phyloP scores from a whole-genome alignment of 352 stramenopile genomes.

The Phytophthora niederhauseri region DNA sequence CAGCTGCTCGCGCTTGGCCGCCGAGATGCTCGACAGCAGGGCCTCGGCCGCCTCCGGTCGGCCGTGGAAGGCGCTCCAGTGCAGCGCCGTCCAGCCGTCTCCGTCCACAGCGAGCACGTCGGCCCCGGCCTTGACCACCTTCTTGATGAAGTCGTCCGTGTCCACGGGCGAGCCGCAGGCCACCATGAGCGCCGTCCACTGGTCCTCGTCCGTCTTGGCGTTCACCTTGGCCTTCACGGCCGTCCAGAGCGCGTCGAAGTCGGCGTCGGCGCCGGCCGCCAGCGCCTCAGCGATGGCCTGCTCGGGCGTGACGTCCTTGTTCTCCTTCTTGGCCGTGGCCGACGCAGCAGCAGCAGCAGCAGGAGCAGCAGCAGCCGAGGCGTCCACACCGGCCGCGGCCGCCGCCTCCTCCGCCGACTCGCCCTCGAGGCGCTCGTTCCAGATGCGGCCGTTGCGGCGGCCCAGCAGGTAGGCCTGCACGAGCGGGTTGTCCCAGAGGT shows the following conservation, averaged over 20 bases:
- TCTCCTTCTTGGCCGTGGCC: constrained; percentile 32
- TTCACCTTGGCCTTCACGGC: constrained; percentile 66
- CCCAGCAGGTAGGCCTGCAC: constrained; percentile 82
- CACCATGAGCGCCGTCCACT: constrained; percentile 87
- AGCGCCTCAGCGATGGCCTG: constrained; percentile 70
- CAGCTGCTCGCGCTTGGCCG: constrained; percentile 47
- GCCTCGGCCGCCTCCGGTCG: constrained; percentile 70
- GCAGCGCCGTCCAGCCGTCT: constrained; percentile 83
- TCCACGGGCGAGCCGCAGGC: constrained; percentile 81
- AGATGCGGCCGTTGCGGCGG: constrained; percentile 65
- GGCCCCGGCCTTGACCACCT: constrained; percentile 59
- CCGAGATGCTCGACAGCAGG: constrained; percentile 52
- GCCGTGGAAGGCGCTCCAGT: constrained; percentile 87
- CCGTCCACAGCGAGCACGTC: constrained; percentile 70
- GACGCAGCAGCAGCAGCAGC: constrained; percentile 6
- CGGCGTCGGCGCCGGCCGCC: constrained; percentile 64
- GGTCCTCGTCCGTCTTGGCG: constrained; percentile 71
- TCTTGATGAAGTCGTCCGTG: constrained; percentile 81
- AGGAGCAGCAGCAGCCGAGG: constrained; percentile 9
- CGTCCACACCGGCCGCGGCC: constrained; percentile 23
- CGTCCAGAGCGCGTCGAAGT: constrained; percentile 75
- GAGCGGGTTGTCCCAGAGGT: constrained; percentile 83
- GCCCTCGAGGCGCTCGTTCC: constrained; percentile 81
- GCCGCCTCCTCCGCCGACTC: constrained; percentile 67
- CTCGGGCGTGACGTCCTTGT: constrained; percentile 45